Conservation (phyloP, 345 rosid genomes). For the Carallia brachiata region DNA sequence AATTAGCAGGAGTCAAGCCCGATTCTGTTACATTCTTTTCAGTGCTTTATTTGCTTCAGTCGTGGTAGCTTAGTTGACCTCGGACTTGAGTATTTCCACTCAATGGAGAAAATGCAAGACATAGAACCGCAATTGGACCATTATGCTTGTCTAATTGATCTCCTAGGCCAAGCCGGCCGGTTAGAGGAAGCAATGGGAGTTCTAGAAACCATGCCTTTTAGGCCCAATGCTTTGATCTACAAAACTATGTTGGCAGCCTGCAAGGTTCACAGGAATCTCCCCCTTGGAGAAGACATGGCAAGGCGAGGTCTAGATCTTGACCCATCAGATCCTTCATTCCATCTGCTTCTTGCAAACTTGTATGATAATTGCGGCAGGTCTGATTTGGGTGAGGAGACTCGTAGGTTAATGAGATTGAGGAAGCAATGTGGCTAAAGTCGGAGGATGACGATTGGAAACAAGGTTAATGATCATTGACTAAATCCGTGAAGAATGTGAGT, state of each 20-base stretch:
- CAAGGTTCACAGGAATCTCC: constrained; percentile 40
- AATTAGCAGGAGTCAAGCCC: constrained; percentile 49
- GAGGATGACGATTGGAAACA: background rate
- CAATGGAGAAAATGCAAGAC: constrained; percentile 38
- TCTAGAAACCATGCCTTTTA: constrained; percentile 49
- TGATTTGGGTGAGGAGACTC: constrained; percentile 46
- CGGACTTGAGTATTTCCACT: constrained; percentile 50
- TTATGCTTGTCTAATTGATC: constrained; percentile 48
- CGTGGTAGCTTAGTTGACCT: constrained; percentile 48
- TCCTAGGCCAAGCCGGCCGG: constrained; percentile 58
- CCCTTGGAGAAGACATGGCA: constrained; percentile 68
- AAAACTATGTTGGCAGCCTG: constrained; percentile 56
- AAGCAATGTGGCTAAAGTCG: background rate
- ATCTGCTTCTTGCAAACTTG: constrained; percentile 45
- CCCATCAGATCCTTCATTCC: constrained; percentile 50
- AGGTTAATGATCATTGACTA: too few relatives aligned
- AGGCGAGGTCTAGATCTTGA: constrained; percentile 53
- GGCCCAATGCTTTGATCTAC: constrained; percentile 49
- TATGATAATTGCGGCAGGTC: constrained; percentile 43
- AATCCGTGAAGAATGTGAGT: too few relatives aligned
- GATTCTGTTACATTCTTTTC: constrained; percentile 50
- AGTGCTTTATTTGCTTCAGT: constrained; percentile 50
- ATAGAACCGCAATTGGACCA: constrained; percentile 52
- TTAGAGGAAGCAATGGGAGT: constrained; percentile 54
- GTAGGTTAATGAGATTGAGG: constrained; percentile 26